A percentile compares a stretch with the other conserved stretches of the same genome.
Evolutionary conservation across 2,329 filamentous ascomycete species (phyloP).

Genomic region (Knufia fluminis): DNA sequence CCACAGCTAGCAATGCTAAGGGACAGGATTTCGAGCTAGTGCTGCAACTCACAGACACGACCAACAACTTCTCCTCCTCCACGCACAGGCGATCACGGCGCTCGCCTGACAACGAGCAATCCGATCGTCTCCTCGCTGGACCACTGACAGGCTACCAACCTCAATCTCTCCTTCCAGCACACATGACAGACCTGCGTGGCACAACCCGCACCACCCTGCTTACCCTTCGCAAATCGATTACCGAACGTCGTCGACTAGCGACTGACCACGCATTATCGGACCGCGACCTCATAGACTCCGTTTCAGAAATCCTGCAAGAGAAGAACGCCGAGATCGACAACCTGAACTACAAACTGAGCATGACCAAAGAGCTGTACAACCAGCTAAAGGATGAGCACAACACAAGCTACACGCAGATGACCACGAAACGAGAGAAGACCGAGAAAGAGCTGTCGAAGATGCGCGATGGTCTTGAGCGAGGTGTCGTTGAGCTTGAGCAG

Average conservation of each 20-base stretch:
- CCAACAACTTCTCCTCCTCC: conserved; percentile 66
- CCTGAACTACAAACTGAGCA: conserved; percentile 75
- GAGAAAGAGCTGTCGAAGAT: conserved; percentile 77
- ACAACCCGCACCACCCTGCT: conserved; percentile 71
- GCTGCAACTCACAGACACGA: conserved; percentile 59
- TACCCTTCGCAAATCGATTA: conserved; percentile 75
- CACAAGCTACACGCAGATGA: conserved; percentile 77
- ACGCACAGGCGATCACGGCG: conserved; percentile 30
- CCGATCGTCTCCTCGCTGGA: conserved; percentile 74
- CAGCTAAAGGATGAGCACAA: conserved; percentile 81
- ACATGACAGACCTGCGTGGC: conserved; percentile 60
- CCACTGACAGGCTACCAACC: conserved; percentile 72
- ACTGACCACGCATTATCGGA: conserved; percentile 91
- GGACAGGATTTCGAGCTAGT: conserved; percentile 76
- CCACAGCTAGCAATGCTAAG: conserved; percentile 74
- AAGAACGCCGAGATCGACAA: conserved; percentile 88
- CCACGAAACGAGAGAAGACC: conserved; percentile 96
- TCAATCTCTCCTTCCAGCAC: conserved; percentile 71
- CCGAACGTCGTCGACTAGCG: conserved; percentile 71
- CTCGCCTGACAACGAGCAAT: conserved; percentile 33
- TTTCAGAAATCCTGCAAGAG: conserved; percentile 95
- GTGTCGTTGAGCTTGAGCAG: conserved; percentile 43
- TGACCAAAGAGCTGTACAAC: conserved; percentile 77
- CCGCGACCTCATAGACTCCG: conserved; percentile 83
- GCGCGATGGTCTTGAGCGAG: conserved; percentile 22